Evolutionary conservation across 2,329 filamentous ascomycete species (phyloP).

Genomic region (Sarocladium kiliense): DNA sequence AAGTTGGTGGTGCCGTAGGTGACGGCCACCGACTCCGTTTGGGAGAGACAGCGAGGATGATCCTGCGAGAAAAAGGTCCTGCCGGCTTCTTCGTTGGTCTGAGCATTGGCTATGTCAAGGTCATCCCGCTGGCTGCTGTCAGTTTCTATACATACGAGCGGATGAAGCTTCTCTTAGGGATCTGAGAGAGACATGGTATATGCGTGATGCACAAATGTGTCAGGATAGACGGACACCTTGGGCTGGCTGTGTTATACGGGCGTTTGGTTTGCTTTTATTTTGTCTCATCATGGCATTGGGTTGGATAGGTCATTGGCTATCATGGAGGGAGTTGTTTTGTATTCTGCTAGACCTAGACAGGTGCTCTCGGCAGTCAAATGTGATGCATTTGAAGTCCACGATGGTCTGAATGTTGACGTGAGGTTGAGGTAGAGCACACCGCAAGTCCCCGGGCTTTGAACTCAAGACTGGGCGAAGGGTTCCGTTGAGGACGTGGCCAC

Average conservation of each 20-base stretch:
- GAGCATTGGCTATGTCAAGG: constrained; percentile 91
- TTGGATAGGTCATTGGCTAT: background rate
- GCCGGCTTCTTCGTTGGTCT: constrained; percentile 88
- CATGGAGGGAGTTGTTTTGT: background rate
- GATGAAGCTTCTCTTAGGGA: constrained; percentile 58
- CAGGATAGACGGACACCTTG: background rate
- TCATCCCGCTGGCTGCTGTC: constrained; percentile 80
- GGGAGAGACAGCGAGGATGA: constrained; percentile 69
- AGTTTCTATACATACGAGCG: constrained; percentile 64
- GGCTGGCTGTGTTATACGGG: background rate
- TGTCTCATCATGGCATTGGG: background rate
- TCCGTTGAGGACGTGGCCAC: no score
- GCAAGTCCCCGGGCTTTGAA: no score
- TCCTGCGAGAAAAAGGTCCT: constrained; percentile 70
- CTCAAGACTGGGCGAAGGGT: background rate
- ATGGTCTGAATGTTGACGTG: no score
- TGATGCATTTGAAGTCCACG: background rate
- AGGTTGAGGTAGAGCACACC: no score
- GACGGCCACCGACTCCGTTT: constrained; percentile 78
- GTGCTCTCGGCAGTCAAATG: background rate
- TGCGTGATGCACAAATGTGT: background rate
- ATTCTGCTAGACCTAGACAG: constrained; percentile 6
- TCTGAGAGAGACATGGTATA: constrained; percentile 35
- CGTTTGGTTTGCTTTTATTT: background rate
- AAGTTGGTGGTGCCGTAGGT: constrained; percentile 90